Base-by-base conservation (phyloP, 371 early-diverging fungal genomes). In the Syncephalastrum sp. region DNA sequence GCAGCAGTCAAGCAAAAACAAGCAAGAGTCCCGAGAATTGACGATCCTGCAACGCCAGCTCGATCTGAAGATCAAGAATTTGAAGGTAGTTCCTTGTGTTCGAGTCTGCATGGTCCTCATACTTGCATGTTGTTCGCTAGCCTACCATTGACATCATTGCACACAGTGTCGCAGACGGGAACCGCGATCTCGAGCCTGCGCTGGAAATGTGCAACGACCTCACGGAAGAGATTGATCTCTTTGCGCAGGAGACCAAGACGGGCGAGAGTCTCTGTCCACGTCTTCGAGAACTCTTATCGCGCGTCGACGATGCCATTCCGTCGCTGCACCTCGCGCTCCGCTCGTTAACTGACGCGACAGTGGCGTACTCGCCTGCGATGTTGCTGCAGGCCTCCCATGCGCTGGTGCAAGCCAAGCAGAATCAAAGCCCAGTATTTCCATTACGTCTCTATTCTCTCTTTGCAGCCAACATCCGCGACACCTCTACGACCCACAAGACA, bases 61-160 rank as follows among this genome's bases (percentile, higher is more conserved):
- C 16, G 79, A 78, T 33, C 52, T 79, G 10, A 72, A 72, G 29
- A 63, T 75, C 5, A 75, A 72, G 33, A 79, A 73, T n/a, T 41
- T 79, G 7, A 79, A 73, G 67, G 72, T 74, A 65, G 2, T 1
- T n/a, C 13, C 47, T 4, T 6, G 41, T 1, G 3, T 42, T n/a
- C 21, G 47, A 7, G 53, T 64, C 53, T 64, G 65, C 4, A 19
- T 59, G 41, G 8, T 42, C 66, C 79, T 23, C 76, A 69, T 42
- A 50, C 58, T 6, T 68, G 73, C 48, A 64, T 85, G n/a, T 63
- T 21, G 54, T 13, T 61, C 75, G n/a, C 64, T 69, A 81, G 65
- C 90, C 90, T 3, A 85, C 90, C 3, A 84, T 90, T 49, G 90
- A 90, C 56, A 77, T 86, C 12, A 79, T 87, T 50, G 85, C 86